These are phyloP conservation scores for Urostyla sp. DNA, from an alignment of 73 alveolate genomes.

Conservation along the genomic window DNA sequence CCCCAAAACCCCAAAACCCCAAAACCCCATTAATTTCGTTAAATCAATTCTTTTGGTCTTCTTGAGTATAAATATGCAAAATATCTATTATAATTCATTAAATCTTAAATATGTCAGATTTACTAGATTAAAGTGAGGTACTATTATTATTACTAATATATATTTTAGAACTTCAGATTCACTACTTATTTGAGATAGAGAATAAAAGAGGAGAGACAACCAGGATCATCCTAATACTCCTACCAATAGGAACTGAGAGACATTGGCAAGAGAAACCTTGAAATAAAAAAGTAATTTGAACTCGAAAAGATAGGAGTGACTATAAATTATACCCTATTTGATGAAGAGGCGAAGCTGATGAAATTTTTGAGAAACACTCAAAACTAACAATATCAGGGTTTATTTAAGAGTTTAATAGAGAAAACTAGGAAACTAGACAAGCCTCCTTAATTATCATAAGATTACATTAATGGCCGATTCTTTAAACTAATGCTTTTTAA, in stretches of 20 bases:
- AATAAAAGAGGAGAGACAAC: slow-evolving; percentile 23
- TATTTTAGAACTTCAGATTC: slow-evolving; percentile 36
- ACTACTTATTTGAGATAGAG: slow-evolving; percentile 42
- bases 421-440: slow-evolving; percentile 40
- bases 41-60: too few relatives aligned
- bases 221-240: slow-evolving; percentile 8
- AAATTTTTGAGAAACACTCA: slow-evolving; percentile 1
- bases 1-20: too few relatives aligned
- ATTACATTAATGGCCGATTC: slow-evolving; percentile 36
- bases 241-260: slow-evolving; percentile 41
- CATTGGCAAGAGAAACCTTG: slow-evolving; percentile 51
- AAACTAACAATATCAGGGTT: not conserved
- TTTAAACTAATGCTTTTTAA: slow-evolving; percentile 28
- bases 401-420: not conserved
- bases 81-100: too few relatives aligned
- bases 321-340: slow-evolving; percentile 21
- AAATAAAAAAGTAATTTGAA: slow-evolving; percentile 26
- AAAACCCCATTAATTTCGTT: too few relatives aligned
- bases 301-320: slow-evolving; percentile 25
- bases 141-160: not conserved
- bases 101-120: slow-evolving; percentile 18
- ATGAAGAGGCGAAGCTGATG: slow-evolving; percentile 48
- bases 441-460: slow-evolving; percentile 30
- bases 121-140: slow-evolving; percentile 13
- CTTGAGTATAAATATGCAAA: too few relatives aligned